Evolutionary conservation across 2,329 filamentous ascomycete species (phyloP).

Genomic region (Ophiostoma triangulosporum): DNA sequence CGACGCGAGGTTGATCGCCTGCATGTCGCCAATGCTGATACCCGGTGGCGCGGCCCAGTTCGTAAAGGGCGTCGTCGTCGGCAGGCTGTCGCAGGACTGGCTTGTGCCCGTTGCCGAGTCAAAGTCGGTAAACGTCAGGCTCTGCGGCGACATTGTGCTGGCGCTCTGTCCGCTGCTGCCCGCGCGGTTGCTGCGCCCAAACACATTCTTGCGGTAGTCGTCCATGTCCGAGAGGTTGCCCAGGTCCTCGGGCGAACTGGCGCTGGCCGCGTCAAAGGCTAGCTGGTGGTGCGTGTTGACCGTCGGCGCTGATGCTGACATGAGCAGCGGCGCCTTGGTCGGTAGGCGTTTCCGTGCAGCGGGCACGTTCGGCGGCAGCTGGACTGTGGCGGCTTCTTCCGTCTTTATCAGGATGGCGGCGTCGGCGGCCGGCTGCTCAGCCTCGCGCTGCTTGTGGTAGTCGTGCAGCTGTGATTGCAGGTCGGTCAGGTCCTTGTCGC

Average conservation of each 20-base stretch:
- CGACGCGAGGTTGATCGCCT: constrained; percentile 7
- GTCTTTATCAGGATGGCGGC: constrained; percentile 13
- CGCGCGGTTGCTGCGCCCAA: constrained; percentile 23
- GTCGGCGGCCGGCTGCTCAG: constrained; percentile 13
- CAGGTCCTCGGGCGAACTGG: constrained; percentile 37
- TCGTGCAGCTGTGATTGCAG: constrained; percentile 41
- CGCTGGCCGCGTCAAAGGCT: constrained; percentile 16
- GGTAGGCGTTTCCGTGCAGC: constrained; percentile 1
- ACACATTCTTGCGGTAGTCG: constrained; percentile 37
- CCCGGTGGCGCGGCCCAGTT: constrained; percentile 23
- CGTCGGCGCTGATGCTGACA: not conserved
- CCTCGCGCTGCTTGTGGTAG: constrained; percentile 29
- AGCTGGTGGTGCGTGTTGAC: constrained; percentile 8
- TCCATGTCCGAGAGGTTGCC: constrained; percentile 39
- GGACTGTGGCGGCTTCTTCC: constrained; percentile 1
- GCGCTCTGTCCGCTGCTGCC: constrained; percentile 20
- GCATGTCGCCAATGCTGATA: constrained; percentile 22
- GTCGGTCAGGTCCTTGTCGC: constrained; percentile 43
- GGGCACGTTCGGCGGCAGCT: not conserved
- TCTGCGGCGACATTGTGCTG: constrained; percentile 38
- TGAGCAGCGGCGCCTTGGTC: constrained; percentile 1
- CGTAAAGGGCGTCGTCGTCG: constrained; percentile 17
- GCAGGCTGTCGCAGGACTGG: not conserved
- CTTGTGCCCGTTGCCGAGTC: constrained; percentile 17
- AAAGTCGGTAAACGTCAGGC: constrained; percentile 33